Conservation (phyloP, 78 protist genomes). For the Guillardia theta region DNA sequence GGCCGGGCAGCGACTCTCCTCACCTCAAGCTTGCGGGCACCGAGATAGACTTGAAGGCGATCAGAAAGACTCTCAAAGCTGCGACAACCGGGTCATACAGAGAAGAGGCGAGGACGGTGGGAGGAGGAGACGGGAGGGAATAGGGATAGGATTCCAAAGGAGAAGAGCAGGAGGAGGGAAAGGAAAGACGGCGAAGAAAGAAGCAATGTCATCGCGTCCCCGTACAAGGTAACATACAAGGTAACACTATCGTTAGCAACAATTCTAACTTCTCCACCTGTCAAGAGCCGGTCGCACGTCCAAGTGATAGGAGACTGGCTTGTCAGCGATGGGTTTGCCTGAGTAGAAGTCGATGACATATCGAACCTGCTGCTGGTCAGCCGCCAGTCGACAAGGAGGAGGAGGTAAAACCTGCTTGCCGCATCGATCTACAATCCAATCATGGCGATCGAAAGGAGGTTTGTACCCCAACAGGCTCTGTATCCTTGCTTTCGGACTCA, state of each 20-base stretch:
- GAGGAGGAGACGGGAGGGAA: neutral
- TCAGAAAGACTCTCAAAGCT: no score
- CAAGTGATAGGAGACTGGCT: neutral
- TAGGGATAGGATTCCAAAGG: neutral
- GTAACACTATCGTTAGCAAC: no score
- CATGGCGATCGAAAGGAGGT: conserved; percentile 83
- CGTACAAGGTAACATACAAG: neutral
- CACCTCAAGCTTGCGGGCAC: no score
- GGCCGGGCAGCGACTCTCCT: no score
- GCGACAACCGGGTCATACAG: neutral
- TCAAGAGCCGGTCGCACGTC: conserved; percentile 14
- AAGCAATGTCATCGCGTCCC: neutral
- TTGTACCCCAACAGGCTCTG: conserved; percentile 63
- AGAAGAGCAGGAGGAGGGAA: neutral
- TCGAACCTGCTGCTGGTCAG: conserved; percentile 36
- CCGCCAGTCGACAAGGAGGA: neutral
- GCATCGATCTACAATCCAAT: conserved; percentile 80
- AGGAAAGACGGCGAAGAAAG: neutral
- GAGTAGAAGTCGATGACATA: conserved; percentile 79
- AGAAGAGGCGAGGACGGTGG: neutral
- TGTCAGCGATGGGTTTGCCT: neutral
- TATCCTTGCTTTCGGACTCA: conserved; percentile 72
- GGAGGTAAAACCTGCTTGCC: conserved; percentile 51
- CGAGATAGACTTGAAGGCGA: no score
- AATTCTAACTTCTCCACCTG: neutral